Evolutionary conservation across 1,139 yeast species (phyloP).

Genomic region (Diutina pseudorugosa): DNA sequence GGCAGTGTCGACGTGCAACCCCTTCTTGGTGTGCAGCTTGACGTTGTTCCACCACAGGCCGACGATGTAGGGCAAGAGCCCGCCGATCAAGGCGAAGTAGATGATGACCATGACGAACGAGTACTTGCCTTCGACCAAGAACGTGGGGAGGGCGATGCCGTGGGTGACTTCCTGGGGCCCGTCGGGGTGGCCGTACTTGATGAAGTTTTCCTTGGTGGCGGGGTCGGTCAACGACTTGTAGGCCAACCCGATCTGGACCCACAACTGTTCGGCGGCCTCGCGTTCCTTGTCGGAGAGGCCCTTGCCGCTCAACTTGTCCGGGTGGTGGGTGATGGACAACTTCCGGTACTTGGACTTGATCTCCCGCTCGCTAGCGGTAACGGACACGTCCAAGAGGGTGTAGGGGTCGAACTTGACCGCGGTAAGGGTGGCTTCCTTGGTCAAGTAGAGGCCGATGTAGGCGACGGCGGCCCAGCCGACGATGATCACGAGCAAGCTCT

Average conservation of each 20-base stretch:
- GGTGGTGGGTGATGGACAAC: constrained; percentile 80
- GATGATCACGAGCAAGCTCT: constrained; percentile 31
- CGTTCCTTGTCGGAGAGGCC: constrained; percentile 49
- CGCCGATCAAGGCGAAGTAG: constrained; percentile 66
- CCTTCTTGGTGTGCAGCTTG: constrained; percentile 70
- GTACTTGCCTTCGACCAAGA: constrained; percentile 75
- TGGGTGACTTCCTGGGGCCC: constrained; percentile 93
- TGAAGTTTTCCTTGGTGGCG: constrained; percentile 65
- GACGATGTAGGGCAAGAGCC: constrained; percentile 67
- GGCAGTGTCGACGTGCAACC: constrained; percentile 77
- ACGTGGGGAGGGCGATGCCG: constrained; percentile 92
- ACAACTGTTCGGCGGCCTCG: constrained; percentile 55
- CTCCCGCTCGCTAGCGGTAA: constrained; percentile 59
- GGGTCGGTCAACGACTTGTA: constrained; percentile 93
- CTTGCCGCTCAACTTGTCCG: constrained; percentile 70
- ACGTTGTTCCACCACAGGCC: constrained; percentile 86
- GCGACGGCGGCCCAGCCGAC: constrained; percentile 61
- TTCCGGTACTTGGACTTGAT: constrained; percentile 78
- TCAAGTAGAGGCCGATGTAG: constrained; percentile 33
- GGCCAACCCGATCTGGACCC: constrained; percentile 79
- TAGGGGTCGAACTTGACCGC: constrained; percentile 72
- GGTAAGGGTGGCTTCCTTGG: constrained; percentile 34
- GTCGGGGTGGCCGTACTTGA: constrained; percentile 93
- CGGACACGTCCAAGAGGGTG: constrained; percentile 64
- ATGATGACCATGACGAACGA: constrained; percentile 51